Base-by-base conservation (phyloP, 805 yeast species). In the Cyberlindnera mississippiensis region DNA sequence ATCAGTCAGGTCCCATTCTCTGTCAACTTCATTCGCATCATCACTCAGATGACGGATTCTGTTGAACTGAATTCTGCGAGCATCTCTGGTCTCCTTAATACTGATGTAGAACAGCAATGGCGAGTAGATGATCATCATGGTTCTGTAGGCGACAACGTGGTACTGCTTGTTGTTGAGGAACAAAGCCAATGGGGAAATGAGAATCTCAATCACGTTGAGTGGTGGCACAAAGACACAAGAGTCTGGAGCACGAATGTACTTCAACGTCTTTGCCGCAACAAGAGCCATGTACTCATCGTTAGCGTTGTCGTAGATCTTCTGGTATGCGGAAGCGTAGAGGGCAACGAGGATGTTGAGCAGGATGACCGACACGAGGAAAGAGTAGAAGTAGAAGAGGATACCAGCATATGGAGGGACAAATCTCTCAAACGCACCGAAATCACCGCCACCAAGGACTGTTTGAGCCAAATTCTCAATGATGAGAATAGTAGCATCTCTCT, bases 171-270 rank as follows among this genome's bases (percentile, higher is more conserved):
- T 49, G 68, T 45, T 60, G 67, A 61, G 60, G 67, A 68, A 33
- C 40, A 69, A 53, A 41, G 72, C 71, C 13, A 74, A 16, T 22
- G 78, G 79, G 22, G 72, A 57, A 4, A 80, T 52, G 7, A 76
- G 35, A 2, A 82, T 37, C 61, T 88, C 96, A 40, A 88, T 63
- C 51, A 88, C 60, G 59, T 88, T 88, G 49, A 86, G 72, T 4
- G 96, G 96, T 4, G 96, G 91, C 19, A 86, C 89, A 59, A 78
- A 88, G 31, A 87, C 84, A 56, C 84, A 79, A 44, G 79, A 82
- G 64, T 88, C 96, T 0, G 96, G 96, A 0, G 96, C 96, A 52
- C 96, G 72, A 40, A 87, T 79, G 59, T 84, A 88, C 47, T 90
- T 72, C 52, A 88, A 71, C 1, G 95, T 86, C 68, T 88, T 86